Evolutionary conservation across 352 stramenopile genomes (phyloP).

Genomic region (Phytophthora agathidicida): DNA sequence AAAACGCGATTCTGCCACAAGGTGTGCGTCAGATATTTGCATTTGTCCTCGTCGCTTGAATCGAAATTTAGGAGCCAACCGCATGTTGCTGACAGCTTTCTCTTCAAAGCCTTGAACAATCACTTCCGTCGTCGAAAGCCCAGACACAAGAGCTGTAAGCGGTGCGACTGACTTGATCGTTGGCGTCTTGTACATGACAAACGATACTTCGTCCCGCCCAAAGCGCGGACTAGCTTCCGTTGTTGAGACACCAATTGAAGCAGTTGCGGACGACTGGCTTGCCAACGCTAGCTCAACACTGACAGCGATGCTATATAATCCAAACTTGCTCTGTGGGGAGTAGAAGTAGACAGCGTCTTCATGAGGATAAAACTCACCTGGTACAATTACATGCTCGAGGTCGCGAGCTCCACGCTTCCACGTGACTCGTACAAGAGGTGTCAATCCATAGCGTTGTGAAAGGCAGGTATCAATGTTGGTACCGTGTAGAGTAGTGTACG

Average conservation of each 20-base stretch:
- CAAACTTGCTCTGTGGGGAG: slow-evolving; percentile 77
- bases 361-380: slow-evolving; percentile 60
- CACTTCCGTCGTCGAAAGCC: slow-evolving; percentile 54
- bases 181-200: slow-evolving; percentile 73
- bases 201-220: slow-evolving; percentile 66
- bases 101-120: slow-evolving; percentile 73
- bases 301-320: slow-evolving; percentile 67
- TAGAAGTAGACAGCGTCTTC: slow-evolving; percentile 82
- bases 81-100: slow-evolving; percentile 46
- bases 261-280: not conserved
- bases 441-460: slow-evolving; percentile 22
- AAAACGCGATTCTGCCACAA: slow-evolving; percentile 55
- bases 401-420: slow-evolving; percentile 67
- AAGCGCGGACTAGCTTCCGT: slow-evolving; percentile 37
- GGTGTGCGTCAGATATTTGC: slow-evolving; percentile 61
- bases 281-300: slow-evolving; percentile 56
- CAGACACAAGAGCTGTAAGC: slow-evolving; percentile 45
- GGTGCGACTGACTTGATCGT: slow-evolving; percentile 59
- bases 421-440: slow-evolving; percentile 49
- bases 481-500: slow-evolving; percentile 64
- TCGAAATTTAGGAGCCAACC: slow-evolving; percentile 52
- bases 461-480: slow-evolving; percentile 70
- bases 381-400: slow-evolving; percentile 63
- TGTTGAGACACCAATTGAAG: not conserved
- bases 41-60: slow-evolving; percentile 78